Evolutionary conservation across 2,329 filamentous ascomycete genomes (phyloP).

Genomic region (Neonectria punicea): DNA sequence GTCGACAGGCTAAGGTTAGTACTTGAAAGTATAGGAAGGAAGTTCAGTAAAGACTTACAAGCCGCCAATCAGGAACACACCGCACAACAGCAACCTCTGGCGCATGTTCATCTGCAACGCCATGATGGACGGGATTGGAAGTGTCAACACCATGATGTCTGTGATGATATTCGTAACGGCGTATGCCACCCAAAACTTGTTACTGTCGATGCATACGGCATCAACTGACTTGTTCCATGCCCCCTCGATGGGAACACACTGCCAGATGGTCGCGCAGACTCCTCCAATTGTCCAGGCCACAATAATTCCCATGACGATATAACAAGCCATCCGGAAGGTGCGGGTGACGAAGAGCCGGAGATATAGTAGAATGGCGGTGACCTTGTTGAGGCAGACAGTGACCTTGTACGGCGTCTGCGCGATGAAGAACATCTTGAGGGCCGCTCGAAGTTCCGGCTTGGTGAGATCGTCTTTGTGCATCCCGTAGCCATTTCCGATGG

Average conservation of each 20-base stretch:
- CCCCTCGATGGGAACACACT: slow-evolving; percentile 57
- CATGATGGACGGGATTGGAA: slow-evolving; percentile 50
- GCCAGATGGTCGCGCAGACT: slow-evolving; percentile 55
- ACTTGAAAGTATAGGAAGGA: too few species aligned
- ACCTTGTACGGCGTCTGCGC: slow-evolving; percentile 62
- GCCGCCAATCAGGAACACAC: slow-evolving; percentile 51
- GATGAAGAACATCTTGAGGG: slow-evolving; percentile 55
- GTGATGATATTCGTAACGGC: slow-evolving; percentile 53
- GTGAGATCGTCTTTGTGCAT: slow-evolving; percentile 51
- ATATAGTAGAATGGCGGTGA: slow-evolving; percentile 61
- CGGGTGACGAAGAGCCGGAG: slow-evolving; percentile 59
- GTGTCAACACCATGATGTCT: slow-evolving; percentile 49
- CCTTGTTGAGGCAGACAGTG: slow-evolving; percentile 61
- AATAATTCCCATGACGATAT: slow-evolving; percentile 52
- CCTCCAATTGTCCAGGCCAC: slow-evolving; percentile 54
- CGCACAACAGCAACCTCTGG: slow-evolving; percentile 49
- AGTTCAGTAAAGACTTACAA: slow-evolving; percentile 43
- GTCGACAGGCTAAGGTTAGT: background rate
- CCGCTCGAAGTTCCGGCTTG: slow-evolving; percentile 35
- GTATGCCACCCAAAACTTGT: slow-evolving; percentile 57
- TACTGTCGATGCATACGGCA: slow-evolving; percentile 55
- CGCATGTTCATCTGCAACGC: slow-evolving; percentile 45
- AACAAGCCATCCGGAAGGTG: slow-evolving; percentile 53
- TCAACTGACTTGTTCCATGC: slow-evolving; percentile 54
- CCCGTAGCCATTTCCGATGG: slow-evolving; percentile 53